These are phyloP conservation scores for Astrephomene gubernaculifera DNA, from an alignment of 139 green algal species.

Conservation along the genomic window DNA sequence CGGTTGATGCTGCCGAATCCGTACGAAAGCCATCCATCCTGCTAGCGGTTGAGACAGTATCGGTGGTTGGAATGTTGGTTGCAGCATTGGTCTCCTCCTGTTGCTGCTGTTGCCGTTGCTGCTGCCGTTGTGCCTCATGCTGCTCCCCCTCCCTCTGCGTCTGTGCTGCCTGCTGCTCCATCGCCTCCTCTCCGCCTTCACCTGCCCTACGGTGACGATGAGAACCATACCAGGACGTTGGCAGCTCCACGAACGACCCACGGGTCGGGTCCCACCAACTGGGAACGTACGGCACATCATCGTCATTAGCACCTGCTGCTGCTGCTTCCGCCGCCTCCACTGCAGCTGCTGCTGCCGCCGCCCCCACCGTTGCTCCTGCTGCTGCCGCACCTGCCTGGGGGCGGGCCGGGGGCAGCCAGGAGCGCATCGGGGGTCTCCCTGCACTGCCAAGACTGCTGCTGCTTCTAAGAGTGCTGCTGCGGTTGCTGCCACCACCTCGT, in stretches of 20 bases:
- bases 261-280: constrained; percentile 29
- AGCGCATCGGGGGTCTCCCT: background rate
- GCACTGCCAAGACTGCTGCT: too few species aligned
- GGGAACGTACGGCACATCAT: background rate
- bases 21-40: background rate
- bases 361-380: background rate
- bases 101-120: too few species aligned
- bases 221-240: too few species aligned
- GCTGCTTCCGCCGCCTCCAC: background rate
- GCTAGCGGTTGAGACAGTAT: too few species aligned
- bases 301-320: constrained; percentile 5
- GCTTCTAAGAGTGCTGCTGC: background rate
- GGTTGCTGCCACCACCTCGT: background rate
- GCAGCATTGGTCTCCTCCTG: background rate
- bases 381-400: background rate
- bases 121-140: too few species aligned
- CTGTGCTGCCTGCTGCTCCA: too few species aligned
- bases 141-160: too few species aligned
- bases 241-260: constrained; percentile 9
- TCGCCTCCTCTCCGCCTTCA: too few species aligned
- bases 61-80: background rate
- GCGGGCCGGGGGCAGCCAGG: background rate
- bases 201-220: too few species aligned
- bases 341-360: background rate
- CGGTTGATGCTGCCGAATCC: background rate